Base-by-base conservation (phyloP, 495 filamentous ascomycete genomes). In the Aspergillus taichungensis region DNA sequence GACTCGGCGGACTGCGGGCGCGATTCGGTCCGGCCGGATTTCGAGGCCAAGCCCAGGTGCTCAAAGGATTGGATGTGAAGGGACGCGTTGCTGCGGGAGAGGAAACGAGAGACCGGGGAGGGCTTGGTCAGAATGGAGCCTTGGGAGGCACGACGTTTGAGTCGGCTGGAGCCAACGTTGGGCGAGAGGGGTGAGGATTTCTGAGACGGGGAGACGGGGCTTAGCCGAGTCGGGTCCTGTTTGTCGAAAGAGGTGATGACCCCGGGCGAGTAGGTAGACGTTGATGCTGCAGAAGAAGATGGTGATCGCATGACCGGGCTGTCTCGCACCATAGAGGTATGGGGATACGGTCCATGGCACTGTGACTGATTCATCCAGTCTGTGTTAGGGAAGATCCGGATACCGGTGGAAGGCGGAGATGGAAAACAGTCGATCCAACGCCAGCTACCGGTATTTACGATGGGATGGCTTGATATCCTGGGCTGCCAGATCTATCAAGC, bases 31-130 rank as follows among this genome's bases (percentile, higher is more conserved):
- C 59, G 59, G 32, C 46, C 41, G 6, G 57, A 54, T 30, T 59
- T 57, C 0, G 58, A 54, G 14, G 45, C 29, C 14, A 63, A 62
- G 11, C 67, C 61, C 11, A 70, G 52, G 8, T 60, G 47, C 40
- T 72, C 62, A 50, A 71, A 69, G 1, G 64, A 66, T 7, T 69
- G 70, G 3, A 72, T 61, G 38, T 67, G 55, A 11, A 66, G 53
- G 12, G 65, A 52, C 5, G 63, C 59, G 46, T 56, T 68, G 43
- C 62, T 62, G 47, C 62, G 64, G 43, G 67, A 64, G 7, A 68
- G 50, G 33, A 69, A 71, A 1, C 65, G 64, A 34, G 67, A 67
- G 31, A 69, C 62, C 4, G 62, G 47, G 6, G 67, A 69, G 1
- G 65, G 65, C 51, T 59, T 64, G 8, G 63, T 61, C 12, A 65